Evolutionary conservation across 257 asterid species (phyloP), one percentile per base, ranked within the genome.

Genomic region (Solanum sitiens): DNA sequence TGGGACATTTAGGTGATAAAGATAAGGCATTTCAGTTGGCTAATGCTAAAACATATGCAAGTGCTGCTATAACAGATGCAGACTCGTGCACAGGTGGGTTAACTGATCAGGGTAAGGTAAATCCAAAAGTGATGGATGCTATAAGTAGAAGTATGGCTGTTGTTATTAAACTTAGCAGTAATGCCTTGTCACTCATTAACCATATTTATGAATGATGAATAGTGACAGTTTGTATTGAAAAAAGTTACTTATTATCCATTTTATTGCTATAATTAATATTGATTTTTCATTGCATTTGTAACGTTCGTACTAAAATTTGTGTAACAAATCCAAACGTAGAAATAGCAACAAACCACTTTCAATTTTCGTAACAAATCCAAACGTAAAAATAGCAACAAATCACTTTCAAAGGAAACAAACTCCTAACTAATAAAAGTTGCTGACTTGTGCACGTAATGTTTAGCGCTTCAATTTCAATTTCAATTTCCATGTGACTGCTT

Each of bases 61-160:
- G 98, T 89, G 97, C 98, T 13, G 98, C 95, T 50, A 93, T 94
- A 32, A 92, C 97, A 30, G 95, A 94, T 42, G 93, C 94, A 1
- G 98, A 94, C 35, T 92, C 98, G 2, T 95, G 98, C 89, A 68
- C 89, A 30, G 98, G 89, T 84, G 95, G 92, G 1, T 50, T 92
- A 6, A 30, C 89, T 2, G 93, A 68, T 20, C 1, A 27, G 5
- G 45, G 89, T 79, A 92, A 89, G 42, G 91, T 91, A 20, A 92
- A 50, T 75, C 18, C 87, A 15, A 23, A 2, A 11, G 88, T 92
- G 86, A 92, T 45, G 93, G 89, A 71, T 63, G 87, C 87, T 87
- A 89, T 95, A 16, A 71, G 50, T 73, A 77, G 87, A 14, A 87
- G 92, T 82, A 91, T 93, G 13, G 30, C 59, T 6, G 77, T 53